phyloP scores from a whole-genome alignment of 495 filamentous ascomycete genomes.

The Penicillium atrosanguineum region DNA sequence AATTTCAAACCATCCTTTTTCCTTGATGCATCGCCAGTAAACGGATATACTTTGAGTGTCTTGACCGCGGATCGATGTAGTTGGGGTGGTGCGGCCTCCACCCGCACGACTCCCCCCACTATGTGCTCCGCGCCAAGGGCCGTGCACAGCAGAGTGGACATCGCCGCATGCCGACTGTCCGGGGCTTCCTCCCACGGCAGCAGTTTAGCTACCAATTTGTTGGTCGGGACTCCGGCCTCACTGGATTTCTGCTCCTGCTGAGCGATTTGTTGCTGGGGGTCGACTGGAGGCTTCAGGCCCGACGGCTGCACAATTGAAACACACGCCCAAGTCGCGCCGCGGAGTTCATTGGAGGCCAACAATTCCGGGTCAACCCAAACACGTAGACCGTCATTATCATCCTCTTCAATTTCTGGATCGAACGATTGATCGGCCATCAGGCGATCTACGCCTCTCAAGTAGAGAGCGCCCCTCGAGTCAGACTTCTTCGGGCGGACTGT shows the following conservation, averaged over 20 bases:
- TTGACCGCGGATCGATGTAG: slow-evolving; percentile 52
- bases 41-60: slow-evolving; percentile 74
- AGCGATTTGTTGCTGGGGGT: slow-evolving; percentile 68
- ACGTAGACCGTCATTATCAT: slow-evolving; percentile 60
- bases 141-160: slow-evolving; percentile 73
- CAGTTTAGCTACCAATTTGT: slow-evolving; percentile 73
- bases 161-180: slow-evolving; percentile 68
- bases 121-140: slow-evolving; percentile 66
- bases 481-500: slow-evolving; percentile 60
- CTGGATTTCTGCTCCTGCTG: slow-evolving; percentile 53
- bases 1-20: slow-evolving; percentile 72
- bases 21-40: slow-evolving; percentile 53
- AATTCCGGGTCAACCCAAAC: slow-evolving; percentile 83
- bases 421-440: slow-evolving; percentile 67
- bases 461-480: slow-evolving; percentile 62
- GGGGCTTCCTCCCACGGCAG: slow-evolving; percentile 83
- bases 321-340: slow-evolving; percentile 67
- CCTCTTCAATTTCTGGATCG: slow-evolving; percentile 53
- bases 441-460: slow-evolving; percentile 75
- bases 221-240: slow-evolving; percentile 59
- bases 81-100: slow-evolving; percentile 70
- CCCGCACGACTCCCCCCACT: slow-evolving; percentile 81
- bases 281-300: slow-evolving; percentile 69
- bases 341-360: slow-evolving; percentile 63
- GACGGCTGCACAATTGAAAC: slow-evolving; percentile 80